Evolutionary conservation across 176 grass and related monocot species (phyloP).

Genomic region (Thinopyrum elongatum): DNA sequence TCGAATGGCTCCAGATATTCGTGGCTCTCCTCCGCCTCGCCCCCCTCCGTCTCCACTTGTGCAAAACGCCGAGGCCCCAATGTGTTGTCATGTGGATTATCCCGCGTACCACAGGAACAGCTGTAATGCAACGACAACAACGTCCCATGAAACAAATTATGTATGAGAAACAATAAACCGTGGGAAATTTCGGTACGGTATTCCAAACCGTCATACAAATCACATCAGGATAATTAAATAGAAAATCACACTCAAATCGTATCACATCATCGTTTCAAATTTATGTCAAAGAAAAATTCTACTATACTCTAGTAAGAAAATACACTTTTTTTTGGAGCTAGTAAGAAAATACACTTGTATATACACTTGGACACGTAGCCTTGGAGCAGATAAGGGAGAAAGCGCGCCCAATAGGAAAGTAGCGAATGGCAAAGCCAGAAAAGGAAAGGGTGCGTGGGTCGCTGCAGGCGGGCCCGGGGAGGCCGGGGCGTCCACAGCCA

Average conservation of each 20-base stretch:
- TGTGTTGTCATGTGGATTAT: neutral
- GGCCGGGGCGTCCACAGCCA: slow-evolving; percentile 28
- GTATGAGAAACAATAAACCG: too few species aligned
- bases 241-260: too few species aligned
- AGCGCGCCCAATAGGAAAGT: neutral
- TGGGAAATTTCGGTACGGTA: too few species aligned
- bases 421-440: too few species aligned
- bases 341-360: neutral
- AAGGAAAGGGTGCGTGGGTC: neutral
- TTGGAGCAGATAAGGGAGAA: neutral
- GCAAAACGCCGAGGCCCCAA: neutral
- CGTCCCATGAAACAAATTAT: too few species aligned
- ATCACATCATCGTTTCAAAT: too few species aligned
- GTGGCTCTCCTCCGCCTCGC: neutral
- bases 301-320: too few species aligned
- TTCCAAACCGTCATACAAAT: neutral
- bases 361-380: neutral
- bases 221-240: neutral
- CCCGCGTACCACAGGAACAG: too few species aligned
- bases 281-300: too few species aligned
- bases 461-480: neutral
- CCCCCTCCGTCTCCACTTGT: neutral
- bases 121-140: too few species aligned
- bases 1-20: slow-evolving; percentile 7
- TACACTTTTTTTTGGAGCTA: too few species aligned